Conservation (phyloP, 108 stramenopile genomes). For the Licmophora abbreviata region DNA sequence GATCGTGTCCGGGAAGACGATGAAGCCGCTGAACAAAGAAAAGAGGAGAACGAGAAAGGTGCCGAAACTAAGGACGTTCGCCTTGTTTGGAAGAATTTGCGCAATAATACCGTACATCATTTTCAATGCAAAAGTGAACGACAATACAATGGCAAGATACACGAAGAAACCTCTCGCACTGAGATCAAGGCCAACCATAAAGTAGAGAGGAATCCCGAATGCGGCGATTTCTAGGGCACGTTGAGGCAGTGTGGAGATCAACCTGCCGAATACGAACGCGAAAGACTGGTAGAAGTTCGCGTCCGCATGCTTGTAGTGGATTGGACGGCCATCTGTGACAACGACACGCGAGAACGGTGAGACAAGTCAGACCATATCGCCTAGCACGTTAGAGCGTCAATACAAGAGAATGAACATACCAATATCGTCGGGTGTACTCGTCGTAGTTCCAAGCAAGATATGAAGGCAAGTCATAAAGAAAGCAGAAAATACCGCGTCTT, state of each 20-base stretch:
- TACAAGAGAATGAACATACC: too few species aligned
- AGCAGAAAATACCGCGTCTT: too few species aligned
- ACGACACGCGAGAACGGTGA: too few species aligned
- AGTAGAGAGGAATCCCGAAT: slow-evolving; percentile 68
- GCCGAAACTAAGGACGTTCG: slow-evolving; percentile 25
- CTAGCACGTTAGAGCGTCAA: too few species aligned
- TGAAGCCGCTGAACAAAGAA: slow-evolving; percentile 58
- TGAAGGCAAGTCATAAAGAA: slow-evolving; percentile 61
- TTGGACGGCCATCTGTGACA: slow-evolving; percentile 52
- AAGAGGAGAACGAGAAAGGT: slow-evolving; percentile 47
- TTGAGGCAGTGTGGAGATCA: slow-evolving; percentile 50
- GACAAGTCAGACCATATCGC: too few species aligned
- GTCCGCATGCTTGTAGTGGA: slow-evolving; percentile 86
- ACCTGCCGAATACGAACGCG: slow-evolving; percentile 52
- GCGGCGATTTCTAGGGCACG: slow-evolving; percentile 46
- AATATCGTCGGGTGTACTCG: slow-evolving; percentile 63
- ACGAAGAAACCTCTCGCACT: slow-evolving; percentile 23
- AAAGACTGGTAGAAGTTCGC: slow-evolving; percentile 73
- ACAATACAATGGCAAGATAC: slow-evolving; percentile 24
- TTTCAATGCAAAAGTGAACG: slow-evolving; percentile 32
- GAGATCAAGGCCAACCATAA: slow-evolving; percentile 50
- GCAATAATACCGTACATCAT: slow-evolving; percentile 32
- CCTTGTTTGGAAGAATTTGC: slow-evolving; percentile 34
- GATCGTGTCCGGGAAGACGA: slow-evolving; percentile 46
- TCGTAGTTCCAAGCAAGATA: slow-evolving; percentile 69